A percentile compares a stretch with the other conserved stretches of the same genome.
These are phyloP conservation scores for Dinochytrium kinnereticum DNA, from an alignment of 371 early-diverging fungal genomes.

Conservation along the genomic window DNA sequence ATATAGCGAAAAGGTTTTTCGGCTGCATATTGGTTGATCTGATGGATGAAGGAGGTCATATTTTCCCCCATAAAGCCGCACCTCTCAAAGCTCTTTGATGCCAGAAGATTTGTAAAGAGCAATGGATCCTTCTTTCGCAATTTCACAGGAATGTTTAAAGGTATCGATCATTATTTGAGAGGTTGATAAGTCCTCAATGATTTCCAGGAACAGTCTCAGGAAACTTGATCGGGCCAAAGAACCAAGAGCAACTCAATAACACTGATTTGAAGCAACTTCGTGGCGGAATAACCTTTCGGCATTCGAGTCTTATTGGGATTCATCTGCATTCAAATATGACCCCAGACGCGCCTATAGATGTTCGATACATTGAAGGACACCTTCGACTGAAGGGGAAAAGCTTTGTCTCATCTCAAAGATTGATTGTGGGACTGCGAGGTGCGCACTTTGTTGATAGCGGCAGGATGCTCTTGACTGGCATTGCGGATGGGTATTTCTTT, in stretches of 20 bases:
- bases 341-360: neutral
- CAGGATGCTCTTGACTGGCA: conserved; percentile 11
- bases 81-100: neutral
- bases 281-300: neutral
- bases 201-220: neutral
- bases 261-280: neutral
- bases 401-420: neutral
- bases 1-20: neutral
- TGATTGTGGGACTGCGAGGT: conserved; percentile 20
- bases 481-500: conserved; percentile 10
- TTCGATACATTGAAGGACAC: conserved; percentile 18
- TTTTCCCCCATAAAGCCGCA: neutral
- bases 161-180: conserved; percentile 25
- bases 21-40: neutral
- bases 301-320: neutral
- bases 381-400: neutral
- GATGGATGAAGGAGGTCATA: neutral
- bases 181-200: neutral
- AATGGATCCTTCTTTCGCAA: conserved; percentile 59
- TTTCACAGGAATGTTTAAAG: conserved; percentile 68
- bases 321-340: conserved; percentile 19
- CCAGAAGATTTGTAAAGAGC: neutral
- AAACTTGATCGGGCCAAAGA: neutral
- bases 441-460: conserved; percentile 26
- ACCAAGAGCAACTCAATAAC: neutral